A percentile compares a stretch with the other conserved stretches of the same genome.
Conservation (phyloP, 441 rosid genomes). For the Mallotus japonicus region DNA sequence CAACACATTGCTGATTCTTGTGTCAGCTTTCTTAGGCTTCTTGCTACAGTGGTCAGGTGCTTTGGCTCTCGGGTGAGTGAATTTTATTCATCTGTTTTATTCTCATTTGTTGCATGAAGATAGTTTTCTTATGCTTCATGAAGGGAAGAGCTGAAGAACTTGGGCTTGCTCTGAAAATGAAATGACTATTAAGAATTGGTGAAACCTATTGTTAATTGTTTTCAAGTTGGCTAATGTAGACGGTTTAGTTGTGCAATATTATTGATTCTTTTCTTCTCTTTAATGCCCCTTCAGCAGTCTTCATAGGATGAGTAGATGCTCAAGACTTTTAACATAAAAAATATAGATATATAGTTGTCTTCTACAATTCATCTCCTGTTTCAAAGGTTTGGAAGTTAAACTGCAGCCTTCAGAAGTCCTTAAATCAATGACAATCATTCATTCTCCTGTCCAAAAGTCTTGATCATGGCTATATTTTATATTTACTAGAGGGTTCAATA, state of each 20-base stretch:
- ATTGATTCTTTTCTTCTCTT: neutral
- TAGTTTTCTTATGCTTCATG: neutral
- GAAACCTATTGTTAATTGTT: neutral
- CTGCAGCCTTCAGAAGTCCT: no score
- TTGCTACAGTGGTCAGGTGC: conserved; percentile 97
- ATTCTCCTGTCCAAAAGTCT: no score
- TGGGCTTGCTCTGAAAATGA: neutral
- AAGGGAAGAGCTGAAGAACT: neutral
- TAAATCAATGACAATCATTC: no score
- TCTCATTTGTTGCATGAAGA: neutral
- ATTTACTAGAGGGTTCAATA: no score
- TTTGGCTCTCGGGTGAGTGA: conserved; percentile 80
- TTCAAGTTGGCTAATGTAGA: neutral
- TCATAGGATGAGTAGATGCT: neutral
- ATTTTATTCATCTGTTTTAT: conserved; percentile 1
- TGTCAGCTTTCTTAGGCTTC: conserved; percentile 82
- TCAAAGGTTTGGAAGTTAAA: no score
- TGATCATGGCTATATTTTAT: no score
- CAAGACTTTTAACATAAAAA: no score
- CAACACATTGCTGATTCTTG: conserved; percentile 55
- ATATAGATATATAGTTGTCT: no score
- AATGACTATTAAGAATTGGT: neutral
- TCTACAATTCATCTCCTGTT: no score
- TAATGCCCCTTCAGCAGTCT: neutral
- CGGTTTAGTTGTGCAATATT: neutral